Percentiles rank a stretch among this genome's conserved stretches.
Conservation (phyloP, 257 asterid species). For the Rhazya stricta region DNA sequence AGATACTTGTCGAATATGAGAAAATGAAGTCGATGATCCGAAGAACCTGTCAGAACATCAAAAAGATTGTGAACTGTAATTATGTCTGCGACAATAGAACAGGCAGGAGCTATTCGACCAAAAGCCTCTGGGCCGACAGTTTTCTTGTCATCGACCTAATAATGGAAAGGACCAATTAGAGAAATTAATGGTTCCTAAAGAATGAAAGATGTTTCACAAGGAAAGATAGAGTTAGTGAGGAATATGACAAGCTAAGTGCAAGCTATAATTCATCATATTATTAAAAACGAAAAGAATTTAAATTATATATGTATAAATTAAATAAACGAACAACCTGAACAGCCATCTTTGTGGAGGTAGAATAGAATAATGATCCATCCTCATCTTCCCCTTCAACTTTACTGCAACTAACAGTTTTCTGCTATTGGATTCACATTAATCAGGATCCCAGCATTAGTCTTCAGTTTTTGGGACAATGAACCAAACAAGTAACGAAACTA, state of each 20-base stretch:
- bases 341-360: slow-evolving; percentile 79
- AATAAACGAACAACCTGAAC: slow-evolving; percentile 62
- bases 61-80: slow-evolving; percentile 87
- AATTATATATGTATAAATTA: too few species aligned
- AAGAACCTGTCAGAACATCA: slow-evolving; percentile 65
- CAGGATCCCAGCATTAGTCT: background rate
- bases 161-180: slow-evolving; percentile 25
- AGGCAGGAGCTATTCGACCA: slow-evolving; percentile 89
- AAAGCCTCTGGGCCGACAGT: slow-evolving; percentile 88
- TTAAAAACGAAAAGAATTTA: slow-evolving; percentile 10
- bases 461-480: background rate
- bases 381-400: slow-evolving; percentile 63
- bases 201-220: slow-evolving; percentile 2
- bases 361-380: slow-evolving; percentile 74
- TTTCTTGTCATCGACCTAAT: slow-evolving; percentile 74
- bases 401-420: slow-evolving; percentile 47
- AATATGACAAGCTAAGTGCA: slow-evolving; percentile 1
- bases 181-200: background rate
- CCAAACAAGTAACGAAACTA: background rate
- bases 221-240: slow-evolving; percentile 5
- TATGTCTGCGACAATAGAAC: slow-evolving; percentile 66
- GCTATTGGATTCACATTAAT: slow-evolving; percentile 16
- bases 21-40: slow-evolving; percentile 74
- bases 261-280: slow-evolving; percentile 8
- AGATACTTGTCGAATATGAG: slow-evolving; percentile 78